Evolutionary conservation across 495 filamentous ascomycete species (phyloP), one percentile per base, ranked within the genome.

Genomic region (Tetracladium setigerum): DNA sequence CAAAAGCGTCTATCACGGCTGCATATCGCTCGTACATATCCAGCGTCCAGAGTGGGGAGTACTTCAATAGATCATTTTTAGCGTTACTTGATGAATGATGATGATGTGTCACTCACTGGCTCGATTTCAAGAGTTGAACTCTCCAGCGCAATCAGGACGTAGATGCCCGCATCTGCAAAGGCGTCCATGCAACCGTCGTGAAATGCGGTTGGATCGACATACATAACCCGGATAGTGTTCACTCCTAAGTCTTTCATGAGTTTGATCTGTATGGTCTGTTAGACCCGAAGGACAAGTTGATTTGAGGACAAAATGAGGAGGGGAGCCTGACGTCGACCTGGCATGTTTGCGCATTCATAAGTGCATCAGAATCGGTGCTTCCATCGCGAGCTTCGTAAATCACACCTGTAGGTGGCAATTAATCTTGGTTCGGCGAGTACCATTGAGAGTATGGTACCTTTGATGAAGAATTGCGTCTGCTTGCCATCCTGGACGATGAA

Each of bases 201-300:
- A 54, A 90, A 70, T 13, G 54, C 73, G 8, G 60, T 57, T 5
- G 84, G 58, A 54, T 90, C 82, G 37, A 90, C 87, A 58, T 89
- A 85, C 62, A 90, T 90, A 38, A 92, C 84, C 30, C 87, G 84
- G 54, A 94, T 89, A 14, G 83, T 70, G 59, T 94, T 94, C 63
- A 83, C 72, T 46, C 87, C 87, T 31, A 94, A 65, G 32, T 79
- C 75, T 56, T 84, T 67, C 87, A 94, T 92, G 45, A 86, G 73
- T 13, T 65, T 62, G 35, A 82, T 78, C 66, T 92, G 86, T 32
- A 81, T 78, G 50, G 70, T 65, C 66, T 87, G 91, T 71, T 91
- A 87, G 36, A 71, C 71, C 30, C 69, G 72, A 58, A 89, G 72
- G 44, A 83, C 61, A 56, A 91, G 73, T 12, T 87, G 87, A 56